Conservation (phyloP, 495 filamentous ascomycete species). For the Aspergillus indologenus region DNA sequence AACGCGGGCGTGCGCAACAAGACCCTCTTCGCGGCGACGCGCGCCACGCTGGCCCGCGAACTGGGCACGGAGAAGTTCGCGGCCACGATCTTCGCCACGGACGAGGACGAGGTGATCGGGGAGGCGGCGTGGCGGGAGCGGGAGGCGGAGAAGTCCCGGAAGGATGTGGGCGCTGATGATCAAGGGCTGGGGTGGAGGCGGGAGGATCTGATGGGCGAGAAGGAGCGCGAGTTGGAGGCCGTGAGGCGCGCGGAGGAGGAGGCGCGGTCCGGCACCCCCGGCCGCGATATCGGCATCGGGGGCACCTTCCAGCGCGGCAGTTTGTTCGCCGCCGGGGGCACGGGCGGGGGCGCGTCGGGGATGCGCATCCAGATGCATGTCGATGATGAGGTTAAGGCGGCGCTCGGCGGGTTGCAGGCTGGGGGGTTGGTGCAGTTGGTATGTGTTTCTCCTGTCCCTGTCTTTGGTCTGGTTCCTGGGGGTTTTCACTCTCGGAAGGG, state of each 20-base stretch:
- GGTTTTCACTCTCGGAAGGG: conserved; percentile 11
- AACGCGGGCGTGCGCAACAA: conserved; percentile 88
- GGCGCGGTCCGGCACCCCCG: conserved; percentile 66
- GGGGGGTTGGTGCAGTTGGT: conserved; percentile 79
- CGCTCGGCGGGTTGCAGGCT: conserved; percentile 56
- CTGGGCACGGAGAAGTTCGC: conserved; percentile 88
- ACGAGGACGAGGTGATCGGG: conserved; percentile 64
- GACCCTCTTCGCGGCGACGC: conserved; percentile 90
- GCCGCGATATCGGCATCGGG: conserved; percentile 50
- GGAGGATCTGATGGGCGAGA: conserved; percentile 78
- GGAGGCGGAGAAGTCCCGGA: conserved; percentile 63
- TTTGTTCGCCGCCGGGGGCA: background rate
- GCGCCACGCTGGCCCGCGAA: conserved; percentile 78
- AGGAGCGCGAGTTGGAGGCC: conserved; percentile 74
- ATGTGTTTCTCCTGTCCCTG: conserved; percentile 21
- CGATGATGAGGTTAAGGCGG: conserved; percentile 64
- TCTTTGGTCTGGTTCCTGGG: too few relatives aligned
- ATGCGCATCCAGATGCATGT: conserved; percentile 61
- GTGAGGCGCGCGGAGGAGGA: conserved; percentile 80
- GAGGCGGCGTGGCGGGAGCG: conserved; percentile 73
- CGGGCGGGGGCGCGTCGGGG: conserved; percentile 35
- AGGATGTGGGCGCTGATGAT: conserved; percentile 6
- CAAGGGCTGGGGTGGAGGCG: conserved; percentile 17
- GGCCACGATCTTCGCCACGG: conserved; percentile 71
- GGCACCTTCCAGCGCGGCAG: conserved; percentile 59